These are phyloP conservation scores for Rhynchosporium secalis DNA, from an alignment of 2,329 filamentous ascomycete genomes.

Conservation along the genomic window DNA sequence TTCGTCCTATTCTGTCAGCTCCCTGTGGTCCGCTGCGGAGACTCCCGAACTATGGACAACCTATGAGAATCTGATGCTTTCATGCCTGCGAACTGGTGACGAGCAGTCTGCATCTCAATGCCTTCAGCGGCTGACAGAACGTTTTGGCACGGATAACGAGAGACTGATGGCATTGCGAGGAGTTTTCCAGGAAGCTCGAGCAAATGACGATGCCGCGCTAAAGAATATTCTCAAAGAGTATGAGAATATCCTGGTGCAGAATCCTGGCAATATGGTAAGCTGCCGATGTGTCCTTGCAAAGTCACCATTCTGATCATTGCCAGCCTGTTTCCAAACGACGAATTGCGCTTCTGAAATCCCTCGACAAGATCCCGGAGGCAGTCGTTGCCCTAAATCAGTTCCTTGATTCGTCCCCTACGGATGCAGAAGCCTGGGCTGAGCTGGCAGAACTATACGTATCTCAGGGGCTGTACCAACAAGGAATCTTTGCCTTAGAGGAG, in stretches of 20 bases:
- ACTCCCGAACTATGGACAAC: constrained; percentile 78
- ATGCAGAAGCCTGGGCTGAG: constrained; percentile 92
- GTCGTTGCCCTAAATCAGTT: constrained; percentile 72
- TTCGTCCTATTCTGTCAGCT: constrained; percentile 54
- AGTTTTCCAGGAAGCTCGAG: constrained; percentile 80
- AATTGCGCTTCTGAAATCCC: constrained; percentile 73
- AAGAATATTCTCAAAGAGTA: constrained; percentile 74
- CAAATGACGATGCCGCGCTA: constrained; percentile 64
- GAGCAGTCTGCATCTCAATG: constrained; percentile 74
- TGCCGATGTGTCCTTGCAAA: neutral
- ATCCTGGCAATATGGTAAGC: constrained; percentile 74
- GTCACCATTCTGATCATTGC: constrained; percentile 38
- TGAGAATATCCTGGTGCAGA: constrained; percentile 69
- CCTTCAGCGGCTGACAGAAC: constrained; percentile 70
- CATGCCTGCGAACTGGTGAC: constrained; percentile 82
- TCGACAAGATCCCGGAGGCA: constrained; percentile 71
- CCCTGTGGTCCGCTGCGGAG: constrained; percentile 61
- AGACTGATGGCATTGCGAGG: constrained; percentile 81
- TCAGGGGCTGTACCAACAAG: constrained; percentile 77
- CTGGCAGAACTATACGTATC: constrained; percentile 81
- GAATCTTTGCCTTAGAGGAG: constrained; percentile 87
- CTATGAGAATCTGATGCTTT: constrained; percentile 83
- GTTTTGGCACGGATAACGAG: constrained; percentile 85
- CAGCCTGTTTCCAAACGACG: constrained; percentile 84
- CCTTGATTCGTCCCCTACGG: constrained; percentile 81